phyloP scores from a whole-genome alignment of 1,139 yeast genomes.

The Geotrichum citri-aurantii region DNA sequence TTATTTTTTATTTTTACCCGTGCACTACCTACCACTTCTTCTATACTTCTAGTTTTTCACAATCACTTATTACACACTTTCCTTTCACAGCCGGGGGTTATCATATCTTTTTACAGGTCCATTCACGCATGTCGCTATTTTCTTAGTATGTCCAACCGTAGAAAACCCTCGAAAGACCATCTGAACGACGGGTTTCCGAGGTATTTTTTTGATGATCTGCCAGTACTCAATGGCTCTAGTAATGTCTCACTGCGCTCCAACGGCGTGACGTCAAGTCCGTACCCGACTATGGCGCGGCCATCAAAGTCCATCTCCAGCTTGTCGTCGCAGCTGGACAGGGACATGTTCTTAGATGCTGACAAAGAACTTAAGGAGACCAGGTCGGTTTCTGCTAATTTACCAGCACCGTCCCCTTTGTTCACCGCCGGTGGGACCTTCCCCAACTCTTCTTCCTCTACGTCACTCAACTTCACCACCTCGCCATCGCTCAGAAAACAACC shows the following conservation, averaged over 20 bases:
- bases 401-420: constrained; percentile 11
- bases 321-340: constrained; percentile 8
- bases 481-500: background rate
- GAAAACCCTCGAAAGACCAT: constrained; percentile 6
- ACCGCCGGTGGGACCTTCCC: background rate
- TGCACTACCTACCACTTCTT: background rate
- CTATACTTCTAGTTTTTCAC: background rate
- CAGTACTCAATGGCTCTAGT: constrained; percentile 19
- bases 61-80: background rate
- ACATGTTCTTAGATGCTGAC: background rate
- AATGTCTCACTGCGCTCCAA: constrained; percentile 15
- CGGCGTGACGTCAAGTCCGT: constrained; percentile 29
- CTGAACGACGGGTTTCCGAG: constrained; percentile 30
- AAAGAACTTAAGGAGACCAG: constrained; percentile 5
- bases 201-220: constrained; percentile 35
- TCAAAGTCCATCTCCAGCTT: constrained; percentile 17
- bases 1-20: background rate
- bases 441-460: background rate
- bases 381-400: constrained; percentile 9
- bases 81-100: background rate
- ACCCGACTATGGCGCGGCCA: constrained; percentile 32
- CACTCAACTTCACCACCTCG: background rate
- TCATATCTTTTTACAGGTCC: background rate
- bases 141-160: constrained; percentile 4
- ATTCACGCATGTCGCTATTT: background rate